Conservation (phyloP, 1,139 yeast species). For the Torulaspora globosa region DNA sequence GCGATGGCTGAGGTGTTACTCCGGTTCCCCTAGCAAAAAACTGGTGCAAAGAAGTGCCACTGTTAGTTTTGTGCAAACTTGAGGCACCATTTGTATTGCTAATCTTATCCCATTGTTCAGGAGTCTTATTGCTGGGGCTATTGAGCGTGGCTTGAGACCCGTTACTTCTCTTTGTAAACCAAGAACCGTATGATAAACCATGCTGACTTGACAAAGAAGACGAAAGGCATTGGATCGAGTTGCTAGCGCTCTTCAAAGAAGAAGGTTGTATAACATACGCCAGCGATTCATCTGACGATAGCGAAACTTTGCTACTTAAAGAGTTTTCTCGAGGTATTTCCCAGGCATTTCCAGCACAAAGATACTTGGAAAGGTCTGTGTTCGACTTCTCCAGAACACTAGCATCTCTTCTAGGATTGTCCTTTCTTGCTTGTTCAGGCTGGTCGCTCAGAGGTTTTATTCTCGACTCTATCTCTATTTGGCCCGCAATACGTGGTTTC, state of each 20-base stretch:
- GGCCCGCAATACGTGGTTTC: slow-evolving; percentile 27
- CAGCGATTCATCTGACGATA: slow-evolving; percentile 30
- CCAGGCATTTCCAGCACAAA: slow-evolving; percentile 33
- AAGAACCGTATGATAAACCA: slow-evolving; percentile 36
- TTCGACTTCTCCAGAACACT: slow-evolving; percentile 11
- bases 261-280: slow-evolving; percentile 37
- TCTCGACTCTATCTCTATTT: slow-evolving; percentile 9
- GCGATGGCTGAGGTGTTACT: slow-evolving; percentile 34
- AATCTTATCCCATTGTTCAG: slow-evolving; percentile 27
- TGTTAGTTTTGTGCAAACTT: slow-evolving; percentile 23
- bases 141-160: slow-evolving; percentile 22
- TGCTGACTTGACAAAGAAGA: slow-evolving; percentile 35
- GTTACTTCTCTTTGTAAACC: slow-evolving; percentile 34
- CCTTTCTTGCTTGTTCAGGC: slow-evolving; percentile 3
- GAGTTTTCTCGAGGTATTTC: slow-evolving; percentile 32
- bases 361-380: slow-evolving; percentile 11
- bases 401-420: slow-evolving; percentile 2
- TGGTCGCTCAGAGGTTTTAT: slow-evolving; percentile 4
- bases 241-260: slow-evolving; percentile 33
- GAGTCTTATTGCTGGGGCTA: slow-evolving; percentile 27
- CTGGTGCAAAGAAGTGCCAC: slow-evolving; percentile 31
- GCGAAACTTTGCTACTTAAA: slow-evolving; percentile 24
- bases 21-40: slow-evolving; percentile 10
- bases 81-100: slow-evolving; percentile 8
- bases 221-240: slow-evolving; percentile 32